Evolutionary conservation across 73 alveolate genomes (phyloP).

Genomic region (Paramecium tetraurelia): DNA sequence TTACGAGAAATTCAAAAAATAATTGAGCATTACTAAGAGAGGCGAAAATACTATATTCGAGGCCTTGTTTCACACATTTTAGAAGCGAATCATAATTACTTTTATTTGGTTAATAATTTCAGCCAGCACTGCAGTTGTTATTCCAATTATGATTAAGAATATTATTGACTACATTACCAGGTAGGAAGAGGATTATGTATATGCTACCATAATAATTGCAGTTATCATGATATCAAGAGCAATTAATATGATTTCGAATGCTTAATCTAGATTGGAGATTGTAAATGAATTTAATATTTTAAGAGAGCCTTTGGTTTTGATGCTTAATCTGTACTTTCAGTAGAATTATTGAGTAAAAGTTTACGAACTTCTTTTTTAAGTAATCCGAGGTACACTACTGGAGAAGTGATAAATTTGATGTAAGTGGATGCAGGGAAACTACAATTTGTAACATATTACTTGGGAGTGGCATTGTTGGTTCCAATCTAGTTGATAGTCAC

Average conservation of each 20-base stretch:
- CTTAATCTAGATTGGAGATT: constrained; percentile 14
- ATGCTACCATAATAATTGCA: neutral
- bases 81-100: neutral
- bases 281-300: neutral
- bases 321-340: constrained; percentile 24
- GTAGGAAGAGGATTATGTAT: neutral
- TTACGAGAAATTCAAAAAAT: neutral
- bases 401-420: constrained; percentile 48
- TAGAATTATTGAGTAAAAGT: constrained; percentile 36
- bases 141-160: constrained; percentile 46
- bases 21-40: neutral
- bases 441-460: neutral
- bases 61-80: neutral
- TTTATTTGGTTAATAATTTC: neutral
- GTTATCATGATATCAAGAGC: neutral
- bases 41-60: neutral
- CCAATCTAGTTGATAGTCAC: constrained; percentile 44
- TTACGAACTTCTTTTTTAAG: constrained; percentile 31
- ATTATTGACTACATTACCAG: constrained; percentile 36
- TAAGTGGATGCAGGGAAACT: constrained; percentile 57
- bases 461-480: constrained; percentile 3
- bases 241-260: neutral
- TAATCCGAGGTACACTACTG: neutral
- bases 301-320: constrained; percentile 46
- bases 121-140: neutral